Evolutionary conservation across 164 flowering plant genomes (phyloP).

Genomic region (Akebia trifoliata): DNA sequence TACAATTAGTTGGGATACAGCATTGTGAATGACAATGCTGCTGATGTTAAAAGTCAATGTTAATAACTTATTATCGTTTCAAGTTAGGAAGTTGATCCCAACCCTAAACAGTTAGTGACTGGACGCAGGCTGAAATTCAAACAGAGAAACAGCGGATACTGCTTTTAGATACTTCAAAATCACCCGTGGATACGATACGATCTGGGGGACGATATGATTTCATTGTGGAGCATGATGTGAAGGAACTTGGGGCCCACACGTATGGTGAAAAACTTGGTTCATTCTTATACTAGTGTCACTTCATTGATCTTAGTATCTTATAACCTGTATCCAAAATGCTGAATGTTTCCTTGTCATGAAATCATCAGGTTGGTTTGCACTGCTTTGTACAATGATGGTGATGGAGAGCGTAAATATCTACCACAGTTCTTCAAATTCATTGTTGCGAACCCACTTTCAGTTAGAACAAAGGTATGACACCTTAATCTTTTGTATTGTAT

Average conservation of each 20-base stretch:
- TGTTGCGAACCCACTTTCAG: slow-evolving; percentile 96
- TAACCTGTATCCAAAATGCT: not conserved
- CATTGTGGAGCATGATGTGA: slow-evolving; percentile 97
- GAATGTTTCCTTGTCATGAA: slow-evolving; percentile 7
- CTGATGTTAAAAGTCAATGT: too few species aligned
- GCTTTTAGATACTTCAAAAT: slow-evolving; percentile 83
- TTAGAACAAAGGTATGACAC: slow-evolving; percentile 83
- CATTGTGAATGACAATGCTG: too few species aligned
- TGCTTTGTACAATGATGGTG: slow-evolving; percentile 87
- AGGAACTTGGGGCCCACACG: slow-evolving; percentile 98
- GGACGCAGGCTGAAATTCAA: slow-evolving; percentile 87
- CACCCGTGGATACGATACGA: slow-evolving; percentile 89
- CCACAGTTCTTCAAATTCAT: slow-evolving; percentile 96
- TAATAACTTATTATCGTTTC: too few species aligned
- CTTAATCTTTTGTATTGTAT: not conserved
- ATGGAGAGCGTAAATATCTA: slow-evolving; percentile 89
- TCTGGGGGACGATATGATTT: slow-evolving; percentile 98
- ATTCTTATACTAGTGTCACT: not conserved
- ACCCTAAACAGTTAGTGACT: slow-evolving; percentile 3
- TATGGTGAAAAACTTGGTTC: slow-evolving; percentile 19
- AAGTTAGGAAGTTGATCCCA: not conserved
- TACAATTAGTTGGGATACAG: not conserved
- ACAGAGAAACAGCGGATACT: slow-evolving; percentile 86
- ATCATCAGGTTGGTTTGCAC: slow-evolving; percentile 76
- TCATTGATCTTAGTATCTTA: not conserved